A percentile compares a stretch with the other conserved stretches of the same genome.
Conservation (phyloP, 768 basidiomycete species). For the Nevesoporus exiguus region DNA sequence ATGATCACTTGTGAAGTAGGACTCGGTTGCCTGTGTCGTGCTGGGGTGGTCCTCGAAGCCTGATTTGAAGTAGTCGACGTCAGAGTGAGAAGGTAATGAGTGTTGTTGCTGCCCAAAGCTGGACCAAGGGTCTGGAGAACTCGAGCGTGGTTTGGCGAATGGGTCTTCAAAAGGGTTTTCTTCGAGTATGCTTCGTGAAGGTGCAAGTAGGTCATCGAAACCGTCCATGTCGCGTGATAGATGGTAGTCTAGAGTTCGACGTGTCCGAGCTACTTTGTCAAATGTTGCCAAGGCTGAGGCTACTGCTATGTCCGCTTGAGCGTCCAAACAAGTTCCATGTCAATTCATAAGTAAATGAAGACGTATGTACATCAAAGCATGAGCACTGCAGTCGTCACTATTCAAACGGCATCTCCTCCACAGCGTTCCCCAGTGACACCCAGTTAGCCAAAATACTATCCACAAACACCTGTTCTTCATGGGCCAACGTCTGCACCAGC, state of each 20-base stretch:
- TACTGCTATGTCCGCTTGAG: too few species aligned
- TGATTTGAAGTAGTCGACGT: constrained; percentile 29
- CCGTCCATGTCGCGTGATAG: constrained; percentile 51
- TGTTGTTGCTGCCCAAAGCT: constrained; percentile 45
- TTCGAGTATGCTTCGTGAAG: constrained; percentile 60
- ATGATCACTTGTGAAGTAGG: constrained; percentile 34
- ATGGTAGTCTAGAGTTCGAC: background rate
- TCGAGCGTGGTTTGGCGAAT: constrained; percentile 57
- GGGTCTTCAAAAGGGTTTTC: constrained; percentile 76
- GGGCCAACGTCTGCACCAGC: constrained; percentile 67
- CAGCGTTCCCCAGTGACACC: constrained; percentile 63
- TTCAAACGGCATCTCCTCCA: constrained; percentile 85
- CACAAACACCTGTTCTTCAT: constrained; percentile 68
- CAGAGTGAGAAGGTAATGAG: constrained; percentile 16
- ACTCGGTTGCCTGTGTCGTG: constrained; percentile 30
- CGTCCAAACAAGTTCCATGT: constrained; percentile 9
- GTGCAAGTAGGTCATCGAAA: constrained; percentile 72
- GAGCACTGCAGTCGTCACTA: constrained; percentile 33
- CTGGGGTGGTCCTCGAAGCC: constrained; percentile 27
- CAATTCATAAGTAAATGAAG: constrained; percentile 12
- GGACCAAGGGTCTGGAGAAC: constrained; percentile 77
- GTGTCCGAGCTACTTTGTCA: background rate
- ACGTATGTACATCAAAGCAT: constrained; percentile 11
- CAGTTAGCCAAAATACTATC: constrained; percentile 67
- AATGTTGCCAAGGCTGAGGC: background rate